These are phyloP conservation scores for Amanita pseudoporphyria DNA, from an alignment of 768 basidiomycete genomes.

Conservation along the genomic window DNA sequence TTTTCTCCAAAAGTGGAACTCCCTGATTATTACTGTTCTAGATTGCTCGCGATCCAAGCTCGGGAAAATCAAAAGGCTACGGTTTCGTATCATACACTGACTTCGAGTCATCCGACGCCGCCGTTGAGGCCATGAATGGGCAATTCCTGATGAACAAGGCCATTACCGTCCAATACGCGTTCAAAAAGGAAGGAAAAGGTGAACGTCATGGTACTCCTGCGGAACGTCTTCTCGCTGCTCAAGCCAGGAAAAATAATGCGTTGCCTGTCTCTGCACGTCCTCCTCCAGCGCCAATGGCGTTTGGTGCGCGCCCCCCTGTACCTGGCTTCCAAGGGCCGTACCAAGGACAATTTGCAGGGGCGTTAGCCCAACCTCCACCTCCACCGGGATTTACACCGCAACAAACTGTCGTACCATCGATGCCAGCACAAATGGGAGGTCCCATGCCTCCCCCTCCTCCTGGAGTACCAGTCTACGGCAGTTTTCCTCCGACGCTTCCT, in stretches of 20 bases:
- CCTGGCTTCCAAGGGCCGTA: slow-evolving; percentile 70
- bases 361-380: slow-evolving; percentile 71
- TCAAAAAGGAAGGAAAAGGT: slow-evolving; percentile 99
- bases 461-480: slow-evolving; percentile 31
- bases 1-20: background rate
- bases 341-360: slow-evolving; percentile 92
- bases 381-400: slow-evolving; percentile 74
- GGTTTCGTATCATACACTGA: slow-evolving; percentile 97
- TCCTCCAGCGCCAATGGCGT: slow-evolving; percentile 64
- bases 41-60: slow-evolving; percentile 85
- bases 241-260: slow-evolving; percentile 93
- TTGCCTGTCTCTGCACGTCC: slow-evolving; percentile 71
- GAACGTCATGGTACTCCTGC: slow-evolving; percentile 95
- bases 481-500: slow-evolving; percentile 55
- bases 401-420: slow-evolving; percentile 51
- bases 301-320: slow-evolving; percentile 56
- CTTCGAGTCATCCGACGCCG: slow-evolving; percentile 95
- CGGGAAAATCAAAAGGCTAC: slow-evolving; percentile 89
- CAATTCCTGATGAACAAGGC: slow-evolving; percentile 99
- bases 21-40: slow-evolving; percentile 20
- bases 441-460: slow-evolving; percentile 28
- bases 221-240: slow-evolving; percentile 91
- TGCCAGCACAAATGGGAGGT: slow-evolving; percentile 16
- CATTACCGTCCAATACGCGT: slow-evolving; percentile 94
- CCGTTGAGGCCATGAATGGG: slow-evolving; percentile 93